phyloP scores from a whole-genome alignment of 495 filamentous ascomycete species.

The Talaromyces wortmannii region DNA sequence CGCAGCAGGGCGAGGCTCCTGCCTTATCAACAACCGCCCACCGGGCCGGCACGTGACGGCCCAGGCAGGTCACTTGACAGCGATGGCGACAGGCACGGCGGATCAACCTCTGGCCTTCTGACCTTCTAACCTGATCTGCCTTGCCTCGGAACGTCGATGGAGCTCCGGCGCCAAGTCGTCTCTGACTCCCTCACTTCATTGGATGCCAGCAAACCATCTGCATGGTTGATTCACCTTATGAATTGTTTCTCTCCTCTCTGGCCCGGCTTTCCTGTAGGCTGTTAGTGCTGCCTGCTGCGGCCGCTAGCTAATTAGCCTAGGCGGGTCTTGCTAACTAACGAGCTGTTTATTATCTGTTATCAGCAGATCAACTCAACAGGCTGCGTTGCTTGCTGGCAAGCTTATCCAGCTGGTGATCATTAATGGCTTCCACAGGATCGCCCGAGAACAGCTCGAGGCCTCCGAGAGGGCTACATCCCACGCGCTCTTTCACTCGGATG shows the following conservation, averaged over 20 bases:
- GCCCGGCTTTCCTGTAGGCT: too few species aligned
- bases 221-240: neutral
- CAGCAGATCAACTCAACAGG: neutral
- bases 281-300: too few species aligned
- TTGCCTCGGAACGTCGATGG: too few species aligned
- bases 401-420: neutral
- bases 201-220: neutral
- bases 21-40: neutral
- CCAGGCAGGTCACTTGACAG: neutral
- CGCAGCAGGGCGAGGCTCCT: neutral
- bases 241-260: too few species aligned
- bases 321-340: neutral
- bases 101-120: too few species aligned
- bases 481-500: neutral
- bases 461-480: neutral
- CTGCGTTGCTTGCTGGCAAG: neutral
- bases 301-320: neutral
- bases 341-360: too few species aligned
- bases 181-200: too few species aligned
- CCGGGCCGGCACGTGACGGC: neutral
- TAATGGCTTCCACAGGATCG: neutral
- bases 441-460: neutral
- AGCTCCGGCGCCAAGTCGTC: too few species aligned
- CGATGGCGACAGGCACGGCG: too few species aligned
- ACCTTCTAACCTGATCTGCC: too few species aligned